Base-by-base conservation (phyloP, 441 rosid species). In the Gossypium schwendimanii region DNA sequence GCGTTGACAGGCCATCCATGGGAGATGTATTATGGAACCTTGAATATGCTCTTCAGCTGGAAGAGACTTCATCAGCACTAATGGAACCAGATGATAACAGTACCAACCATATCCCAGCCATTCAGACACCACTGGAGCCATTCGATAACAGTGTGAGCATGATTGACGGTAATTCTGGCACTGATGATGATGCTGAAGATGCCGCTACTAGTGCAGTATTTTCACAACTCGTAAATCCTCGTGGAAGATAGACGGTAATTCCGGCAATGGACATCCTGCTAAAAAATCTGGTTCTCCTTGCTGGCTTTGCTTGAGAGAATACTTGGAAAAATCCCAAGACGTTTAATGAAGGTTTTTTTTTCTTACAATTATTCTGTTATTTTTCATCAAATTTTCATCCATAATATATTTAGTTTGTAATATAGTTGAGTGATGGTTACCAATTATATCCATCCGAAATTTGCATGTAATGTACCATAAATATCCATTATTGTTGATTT, bases 1-100 rank as follows among this genome's bases (percentile, higher is more conserved):
- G 99, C 0, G 88, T 89, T 36, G 98, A 95, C 72, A 73, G 99
- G 77, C 99, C 99, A 26, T 82, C 98, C 0, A 95, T 95, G 97
- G 99, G 99, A 71, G 99, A 95, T 68, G 97, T 95, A 6, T 70
- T 95, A 77, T 95, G 99, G 99, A 93, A 93, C 67, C 86, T 95
- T 23, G 99, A 95, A 52, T 95, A 93, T 55, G 97, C 97, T 26
- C 86, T 93, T 53, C 97, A 95, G 86, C 94, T 95, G 0, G 94
- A 95, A 78, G 99, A 95, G 84, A 89, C 97, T 12, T 86, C 97
- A 10, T 85, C 88, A 15, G 97, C 97, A 36, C 84, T 94, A 2
- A 82, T 78, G 85, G 99, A 94, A 64, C 96, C 99, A 10, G 99
- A 94, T 45, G 99, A 92, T 77, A 92, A 92, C 79, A 94, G 99